Conservation (phyloP, 176 grass and related monocot species). For the Oryza glumipatula region DNA sequence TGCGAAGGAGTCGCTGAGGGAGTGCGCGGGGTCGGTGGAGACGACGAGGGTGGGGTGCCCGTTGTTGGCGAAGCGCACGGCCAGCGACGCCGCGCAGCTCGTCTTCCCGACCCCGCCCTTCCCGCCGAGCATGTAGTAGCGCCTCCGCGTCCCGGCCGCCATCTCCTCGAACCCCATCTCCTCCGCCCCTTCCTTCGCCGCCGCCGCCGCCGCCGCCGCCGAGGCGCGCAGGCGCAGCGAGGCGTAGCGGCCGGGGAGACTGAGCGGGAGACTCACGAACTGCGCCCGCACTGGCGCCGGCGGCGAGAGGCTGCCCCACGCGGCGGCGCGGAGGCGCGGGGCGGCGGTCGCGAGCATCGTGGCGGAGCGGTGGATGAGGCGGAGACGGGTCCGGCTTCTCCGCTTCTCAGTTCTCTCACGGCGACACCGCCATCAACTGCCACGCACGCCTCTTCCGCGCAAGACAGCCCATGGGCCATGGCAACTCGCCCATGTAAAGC, state of each 20-base stretch:
- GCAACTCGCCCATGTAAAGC: background rate
- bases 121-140: slow-evolving; percentile 90
- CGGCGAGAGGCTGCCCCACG: slow-evolving; percentile 32
- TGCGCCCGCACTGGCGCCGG: background rate
- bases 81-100: slow-evolving; percentile 84
- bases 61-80: slow-evolving; percentile 87
- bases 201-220: background rate
- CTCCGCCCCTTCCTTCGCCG: slow-evolving; percentile 45
- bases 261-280: background rate
- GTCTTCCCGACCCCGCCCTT: slow-evolving; percentile 93
- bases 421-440: background rate
- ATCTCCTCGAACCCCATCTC: slow-evolving; percentile 76
- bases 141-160: slow-evolving; percentile 53
- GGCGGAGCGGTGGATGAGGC: slow-evolving; percentile 30
- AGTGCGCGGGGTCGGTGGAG: slow-evolving; percentile 90
- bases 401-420: background rate
- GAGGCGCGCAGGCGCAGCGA: slow-evolving; percentile 28
- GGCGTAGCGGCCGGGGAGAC: background rate
- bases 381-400: background rate
- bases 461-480: background rate
- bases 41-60: slow-evolving; percentile 88
- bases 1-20: slow-evolving; percentile 83
- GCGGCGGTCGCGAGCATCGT: slow-evolving; percentile 49
- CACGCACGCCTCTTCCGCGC: background rate
- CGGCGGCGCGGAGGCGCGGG: slow-evolving; percentile 32